These are phyloP conservation scores for Solanum corneliomulleri DNA, from an alignment of 257 asterid species.

Conservation along the genomic window DNA sequence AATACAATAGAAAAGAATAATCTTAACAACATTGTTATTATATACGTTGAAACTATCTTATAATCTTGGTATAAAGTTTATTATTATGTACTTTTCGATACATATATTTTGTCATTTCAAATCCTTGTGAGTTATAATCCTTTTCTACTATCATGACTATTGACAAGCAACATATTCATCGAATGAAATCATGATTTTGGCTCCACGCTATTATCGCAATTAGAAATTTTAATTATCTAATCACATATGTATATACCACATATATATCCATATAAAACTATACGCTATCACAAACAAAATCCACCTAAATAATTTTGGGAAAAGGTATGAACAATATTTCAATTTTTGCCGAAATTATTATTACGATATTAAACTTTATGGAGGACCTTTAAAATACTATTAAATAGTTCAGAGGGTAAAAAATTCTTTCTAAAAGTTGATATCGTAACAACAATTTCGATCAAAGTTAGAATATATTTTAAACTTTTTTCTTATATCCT, in stretches of 20 bases:
- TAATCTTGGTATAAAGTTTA: not conserved
- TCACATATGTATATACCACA: not conserved
- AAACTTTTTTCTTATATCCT: too few relatives aligned
- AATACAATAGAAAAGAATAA: not conserved
- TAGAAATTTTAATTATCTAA: not conserved
- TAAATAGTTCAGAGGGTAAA: too few relatives aligned
- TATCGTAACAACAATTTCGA: too few relatives aligned
- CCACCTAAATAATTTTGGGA: not conserved
- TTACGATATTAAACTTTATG: too few relatives aligned
- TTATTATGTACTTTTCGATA: not conserved
- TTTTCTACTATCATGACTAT: not conserved
- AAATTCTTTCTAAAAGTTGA: fast-evolving
- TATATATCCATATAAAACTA: not conserved
- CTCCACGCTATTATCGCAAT: not conserved
- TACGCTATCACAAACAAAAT: not conserved
- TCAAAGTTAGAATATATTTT: too few relatives aligned
- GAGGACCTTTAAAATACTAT: too few relatives aligned
- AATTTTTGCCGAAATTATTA: too few relatives aligned
- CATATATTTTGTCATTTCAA: not conserved
- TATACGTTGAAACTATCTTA: not conserved
- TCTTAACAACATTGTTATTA: not conserved
- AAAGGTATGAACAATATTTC: too few relatives aligned
- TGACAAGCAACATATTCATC: not conserved
- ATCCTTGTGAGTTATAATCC: not conserved
- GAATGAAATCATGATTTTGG: not conserved